Percentiles rank a stretch among this genome's conserved stretches.
Conservation (phyloP, 176 grass and related monocot genomes). For the Aegilops tauschii region DNA sequence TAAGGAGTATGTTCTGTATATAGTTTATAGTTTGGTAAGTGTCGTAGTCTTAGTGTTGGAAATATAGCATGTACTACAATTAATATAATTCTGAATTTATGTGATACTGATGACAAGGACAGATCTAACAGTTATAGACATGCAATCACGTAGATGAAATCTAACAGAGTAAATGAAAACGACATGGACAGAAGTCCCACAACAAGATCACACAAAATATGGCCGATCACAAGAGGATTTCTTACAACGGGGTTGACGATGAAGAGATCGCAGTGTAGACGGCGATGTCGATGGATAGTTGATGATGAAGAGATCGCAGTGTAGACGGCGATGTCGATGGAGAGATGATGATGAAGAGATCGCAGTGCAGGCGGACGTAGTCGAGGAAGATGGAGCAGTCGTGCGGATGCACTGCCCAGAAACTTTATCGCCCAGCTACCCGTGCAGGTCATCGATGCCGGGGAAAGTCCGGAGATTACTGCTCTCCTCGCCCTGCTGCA, state of each 20-base stretch:
- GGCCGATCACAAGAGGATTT: neutral
- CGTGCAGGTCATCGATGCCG: neutral
- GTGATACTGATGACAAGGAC: neutral
- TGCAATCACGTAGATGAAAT: neutral
- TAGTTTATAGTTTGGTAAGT: too few relatives aligned
- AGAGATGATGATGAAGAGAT: too few relatives aligned
- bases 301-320: too few relatives aligned
- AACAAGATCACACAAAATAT: neutral
- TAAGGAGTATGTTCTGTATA: too few relatives aligned
- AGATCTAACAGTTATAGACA: neutral
- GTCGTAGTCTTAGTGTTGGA: too few relatives aligned
- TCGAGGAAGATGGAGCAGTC: neutral
- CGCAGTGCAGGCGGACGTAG: too few relatives aligned
- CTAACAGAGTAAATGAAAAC: neutral
- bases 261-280: too few relatives aligned
- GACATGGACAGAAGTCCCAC: neutral
- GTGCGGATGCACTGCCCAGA: neutral
- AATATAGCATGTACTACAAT: neutral
- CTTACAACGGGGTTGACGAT: neutral
- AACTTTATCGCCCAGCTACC: neutral
- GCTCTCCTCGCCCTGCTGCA: too few relatives aligned
- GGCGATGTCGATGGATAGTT: neutral
- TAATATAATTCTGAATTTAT: neutral
- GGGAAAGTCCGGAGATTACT: too few relatives aligned
- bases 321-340: too few relatives aligned